Base-by-base conservation (phyloP, 495 filamentous ascomycete species). In the Xylaria venustula region DNA sequence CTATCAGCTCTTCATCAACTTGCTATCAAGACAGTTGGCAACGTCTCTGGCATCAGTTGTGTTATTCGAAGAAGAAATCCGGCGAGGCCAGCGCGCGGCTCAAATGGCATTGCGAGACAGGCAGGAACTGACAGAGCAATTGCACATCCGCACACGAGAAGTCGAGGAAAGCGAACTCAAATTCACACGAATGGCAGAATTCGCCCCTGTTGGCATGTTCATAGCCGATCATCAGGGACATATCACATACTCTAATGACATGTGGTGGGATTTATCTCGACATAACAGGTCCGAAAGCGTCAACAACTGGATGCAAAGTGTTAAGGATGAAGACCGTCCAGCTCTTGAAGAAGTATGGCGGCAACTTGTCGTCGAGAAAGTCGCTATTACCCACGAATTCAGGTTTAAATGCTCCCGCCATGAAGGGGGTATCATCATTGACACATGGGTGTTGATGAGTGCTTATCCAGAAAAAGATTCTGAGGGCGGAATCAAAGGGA, bases 101-200 rank as follows among this genome's bases (percentile, higher is more conserved):
- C 81, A 81, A 22, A 73, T 88, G 37, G 88, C 88, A 12, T 84
- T 85, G 8, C 73, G 85, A 37, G 85, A 90, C 70, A 80, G 85
- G 2, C 83, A 88, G 49, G 81, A 88, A 62, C 79, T 91, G 5
- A 87, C 85, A 2, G 79, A 88, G 64, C 83, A 90, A 67, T 77
- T 91, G 3, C 84, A 85, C 50, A 75, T 83, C 9, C 78, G 85
- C 48, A 89, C 88, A 1, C 83, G 87, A 67, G 84, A 89, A 70
- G 87, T 86, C 2, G 78, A 83, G 20, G 86, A 90, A 66, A 87
- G 81, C 67, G 88, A 90, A 68, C 84, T 85, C n/a, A 84, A 83
- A 54, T 90, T 90, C 67, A 88, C 87, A 3, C 75, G 86, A 26
- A 89, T 90, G 87, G 86, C 87, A 7, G 88, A 89, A 68, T 88